Base-by-base conservation (phyloP, 2,329 filamentous ascomycete species). In the Trichophyton benhamiae region DNA sequence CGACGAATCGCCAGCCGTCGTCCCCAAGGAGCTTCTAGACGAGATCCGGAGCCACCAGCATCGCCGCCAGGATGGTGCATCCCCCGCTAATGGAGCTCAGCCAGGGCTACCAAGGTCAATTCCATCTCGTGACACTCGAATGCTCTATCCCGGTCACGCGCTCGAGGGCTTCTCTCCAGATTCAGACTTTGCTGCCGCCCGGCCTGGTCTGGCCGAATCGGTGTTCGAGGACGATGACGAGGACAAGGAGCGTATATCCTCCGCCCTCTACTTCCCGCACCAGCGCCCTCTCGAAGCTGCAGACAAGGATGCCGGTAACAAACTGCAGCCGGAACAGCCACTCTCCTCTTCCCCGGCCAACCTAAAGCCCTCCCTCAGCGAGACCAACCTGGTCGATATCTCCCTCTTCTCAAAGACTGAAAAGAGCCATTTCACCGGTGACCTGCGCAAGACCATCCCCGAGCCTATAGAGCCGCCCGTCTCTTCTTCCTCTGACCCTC, bases 261-360 rank as follows among this genome's bases (percentile, higher is more conserved):
- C 83, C 30, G 83, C 83, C 11, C 75, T 84, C 38, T 86, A 86
- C 69, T 85, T 83, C 65, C 83, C 83, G 25, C 83, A 86, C 72
- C 80, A 83, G 65, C 79, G 81, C 8, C 72, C 73, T 9, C 67
- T 75, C 6, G 77, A 78, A 55, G 75, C 33, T 38, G 33, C 77
- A 38, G 61, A 58, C 6, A 57, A 60, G 41, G 60, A 63, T 30
- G 33, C 9, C 11, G 33, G 11, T 13, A 38, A 13, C 33, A 33
- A 38, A 7, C 25, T 22, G n/a, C 20, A 49, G 17, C 25, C 27
- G 25, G 44, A 59, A n/a, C 22, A 48, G 6, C 30, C 42, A 11
- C 9, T 44, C 41, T 44, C 8, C 3, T n/a, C 36, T 8, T 15
- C 48, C 33, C 5, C 57, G 46, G 58, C 38, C 25, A 22, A 48